phyloP scores from a whole-genome alignment of 2,329 filamentous ascomycete genomes.

The Sporothrix inflata region DNA sequence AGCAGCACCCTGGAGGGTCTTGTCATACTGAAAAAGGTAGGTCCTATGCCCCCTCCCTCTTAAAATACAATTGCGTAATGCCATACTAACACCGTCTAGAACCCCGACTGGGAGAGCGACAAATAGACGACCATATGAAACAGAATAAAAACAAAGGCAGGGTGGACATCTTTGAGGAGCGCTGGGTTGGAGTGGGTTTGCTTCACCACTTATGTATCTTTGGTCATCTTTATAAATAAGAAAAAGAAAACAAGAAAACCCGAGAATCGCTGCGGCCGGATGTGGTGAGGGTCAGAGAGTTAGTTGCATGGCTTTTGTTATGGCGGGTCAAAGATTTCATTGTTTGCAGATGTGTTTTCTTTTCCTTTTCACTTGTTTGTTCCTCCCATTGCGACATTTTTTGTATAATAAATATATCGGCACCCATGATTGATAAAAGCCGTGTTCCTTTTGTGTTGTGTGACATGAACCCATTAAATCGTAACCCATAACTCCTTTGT shows the following conservation, averaged over 20 bases:
- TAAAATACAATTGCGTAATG: not conserved
- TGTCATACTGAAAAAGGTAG: constrained; percentile 93
- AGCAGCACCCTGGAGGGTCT: constrained; percentile 91
- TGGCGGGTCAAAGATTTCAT: not conserved
- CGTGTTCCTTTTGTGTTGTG: not conserved
- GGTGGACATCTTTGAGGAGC: not conserved
- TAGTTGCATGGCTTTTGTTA: constrained; percentile 9
- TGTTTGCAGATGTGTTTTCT: constrained; percentile 22
- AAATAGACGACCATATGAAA: constrained; percentile 44
- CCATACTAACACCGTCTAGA: constrained; percentile 42
- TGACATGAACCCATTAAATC: not conserved
- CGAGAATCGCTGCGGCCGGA: not conserved
- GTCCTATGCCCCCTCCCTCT: not conserved
- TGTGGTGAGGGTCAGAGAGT: not conserved
- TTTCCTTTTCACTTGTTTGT: not conserved
- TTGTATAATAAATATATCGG: constrained; percentile 31
- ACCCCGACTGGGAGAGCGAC: constrained; percentile 58
- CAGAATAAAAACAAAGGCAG: not conserved
- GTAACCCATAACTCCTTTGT: not conserved
- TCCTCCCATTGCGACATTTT: constrained; percentile 32
- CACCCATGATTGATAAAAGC: not conserved
- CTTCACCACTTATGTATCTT: not conserved
- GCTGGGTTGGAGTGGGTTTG: constrained; percentile 12
- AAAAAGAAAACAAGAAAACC: constrained; percentile 4
- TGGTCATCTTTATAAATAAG: constrained; percentile 12